Evolutionary conservation across 768 basidiomycete species (phyloP).

Genomic region (Pisolithus tinctorius): DNA sequence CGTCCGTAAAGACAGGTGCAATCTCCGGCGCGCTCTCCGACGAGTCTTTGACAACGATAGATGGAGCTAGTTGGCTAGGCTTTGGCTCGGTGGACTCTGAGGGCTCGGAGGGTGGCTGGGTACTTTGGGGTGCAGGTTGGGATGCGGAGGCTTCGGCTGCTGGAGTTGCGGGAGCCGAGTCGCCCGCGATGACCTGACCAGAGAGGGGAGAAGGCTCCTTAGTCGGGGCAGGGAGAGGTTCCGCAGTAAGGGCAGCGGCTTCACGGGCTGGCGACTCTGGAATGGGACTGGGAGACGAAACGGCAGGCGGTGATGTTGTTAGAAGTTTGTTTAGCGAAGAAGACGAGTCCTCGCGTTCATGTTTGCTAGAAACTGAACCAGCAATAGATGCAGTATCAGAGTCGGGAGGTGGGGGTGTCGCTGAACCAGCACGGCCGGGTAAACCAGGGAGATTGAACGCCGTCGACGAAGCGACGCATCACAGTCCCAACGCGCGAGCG

Average conservation of each 20-base stretch:
- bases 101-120: conserved; percentile 6
- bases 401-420: conserved; percentile 20
- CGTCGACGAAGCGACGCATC: conserved; percentile 57
- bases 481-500: conserved; percentile 56
- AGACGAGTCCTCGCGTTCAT: conserved; percentile 24
- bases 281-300: conserved; percentile 52
- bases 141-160: conserved; percentile 14
- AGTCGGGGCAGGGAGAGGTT: conserved; percentile 15
- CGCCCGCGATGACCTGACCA: conserved; percentile 20
- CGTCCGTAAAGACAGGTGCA: conserved; percentile 43
- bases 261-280: conserved; percentile 63
- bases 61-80: conserved; percentile 2
- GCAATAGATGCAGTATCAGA: conserved; percentile 21
- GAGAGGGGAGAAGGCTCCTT: conserved; percentile 40
- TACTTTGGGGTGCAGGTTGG: conserved; percentile 3
- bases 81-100: conserved; percentile 2
- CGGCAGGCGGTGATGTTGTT: conserved; percentile 22
- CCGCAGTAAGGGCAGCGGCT: conserved; percentile 34
- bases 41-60: conserved; percentile 9
- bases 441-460: conserved; percentile 36
- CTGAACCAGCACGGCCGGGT: conserved; percentile 24
- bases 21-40: conserved; percentile 30
- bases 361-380: conserved; percentile 22
- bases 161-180: conserved; percentile 12
- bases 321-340: conserved; percentile 29